Evolutionary conservation across 129 eudicot genomes (phyloP).

Genomic region (Oenanthe sinensis): DNA sequence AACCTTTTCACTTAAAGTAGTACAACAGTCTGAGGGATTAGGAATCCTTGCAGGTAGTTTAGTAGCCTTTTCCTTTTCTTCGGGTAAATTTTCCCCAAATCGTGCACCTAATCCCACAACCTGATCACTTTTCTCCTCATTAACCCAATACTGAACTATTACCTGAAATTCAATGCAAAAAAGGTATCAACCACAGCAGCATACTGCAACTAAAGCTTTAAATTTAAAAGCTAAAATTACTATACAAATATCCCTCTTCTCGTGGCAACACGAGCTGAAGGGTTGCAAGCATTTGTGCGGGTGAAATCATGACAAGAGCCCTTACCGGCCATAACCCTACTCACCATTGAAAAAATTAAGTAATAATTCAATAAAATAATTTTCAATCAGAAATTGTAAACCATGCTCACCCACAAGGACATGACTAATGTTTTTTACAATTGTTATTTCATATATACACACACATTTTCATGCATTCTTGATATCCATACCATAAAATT

Average conservation of each 20-base stretch:
- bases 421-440: neutral
- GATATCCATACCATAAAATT: neutral
- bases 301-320: neutral
- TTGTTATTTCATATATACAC: neutral
- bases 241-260: neutral
- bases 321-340: neutral
- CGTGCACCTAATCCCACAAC: slow-evolving; percentile 55
- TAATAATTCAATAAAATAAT: neutral
- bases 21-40: slow-evolving; percentile 55
- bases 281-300: neutral
- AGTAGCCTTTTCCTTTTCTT: slow-evolving; percentile 26
- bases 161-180: slow-evolving; percentile 35
- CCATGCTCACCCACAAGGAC: neutral
- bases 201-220: neutral
- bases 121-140: slow-evolving; percentile 43
- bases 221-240: neutral
- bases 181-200: neutral
- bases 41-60: slow-evolving; percentile 32
- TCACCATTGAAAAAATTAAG: neutral
- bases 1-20: slow-evolving; percentile 54
- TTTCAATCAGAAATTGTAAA: neutral
- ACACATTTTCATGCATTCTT: neutral
- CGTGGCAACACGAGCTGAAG: neutral
- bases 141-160: slow-evolving; percentile 39
- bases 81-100: slow-evolving; percentile 46